These are phyloP conservation scores for Dillenia suffruticosa DNA, from an alignment of 164 flowering plant species.

Conservation along the genomic window DNA sequence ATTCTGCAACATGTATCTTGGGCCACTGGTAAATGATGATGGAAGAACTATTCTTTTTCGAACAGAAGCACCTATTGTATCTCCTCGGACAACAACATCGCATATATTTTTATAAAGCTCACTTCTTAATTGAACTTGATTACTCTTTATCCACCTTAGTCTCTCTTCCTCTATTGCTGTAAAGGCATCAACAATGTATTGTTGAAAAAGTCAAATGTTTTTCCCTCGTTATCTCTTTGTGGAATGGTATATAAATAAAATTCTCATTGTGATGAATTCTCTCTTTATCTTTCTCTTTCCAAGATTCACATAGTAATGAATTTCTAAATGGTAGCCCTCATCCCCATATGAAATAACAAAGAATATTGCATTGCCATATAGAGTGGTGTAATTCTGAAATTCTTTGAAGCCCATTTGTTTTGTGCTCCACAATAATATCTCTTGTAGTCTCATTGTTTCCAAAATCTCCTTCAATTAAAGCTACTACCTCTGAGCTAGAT, in stretches of 20 bases:
- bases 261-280: not conserved
- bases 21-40: not conserved
- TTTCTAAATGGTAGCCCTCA: not conserved
- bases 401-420: not conserved
- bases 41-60: slow-evolving; percentile 7
- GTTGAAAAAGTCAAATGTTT: slow-evolving; percentile 4
- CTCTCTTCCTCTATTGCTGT: not conserved
- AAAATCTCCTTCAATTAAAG: not conserved
- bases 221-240: not conserved
- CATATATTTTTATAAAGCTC: not conserved
- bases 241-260: no score
- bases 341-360: slow-evolving; percentile 1
- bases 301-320: not conserved
- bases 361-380: slow-evolving; percentile 8
- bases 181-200: slow-evolving; percentile 9
- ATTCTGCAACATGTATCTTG: slow-evolving; percentile 9
- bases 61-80: not conserved
- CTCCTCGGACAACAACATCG: slow-evolving; percentile 8
- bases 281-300: not conserved
- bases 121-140: not conserved
- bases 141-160: not conserved
- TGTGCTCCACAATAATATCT: not conserved
- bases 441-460: not conserved
- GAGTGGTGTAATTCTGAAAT: not conserved
- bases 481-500: not conserved